A percentile compares a stretch with the other conserved stretches of the same genome.
phyloP scores from a whole-genome alignment of 768 basidiomycete genomes.

The Austroboletus eburneus region DNA sequence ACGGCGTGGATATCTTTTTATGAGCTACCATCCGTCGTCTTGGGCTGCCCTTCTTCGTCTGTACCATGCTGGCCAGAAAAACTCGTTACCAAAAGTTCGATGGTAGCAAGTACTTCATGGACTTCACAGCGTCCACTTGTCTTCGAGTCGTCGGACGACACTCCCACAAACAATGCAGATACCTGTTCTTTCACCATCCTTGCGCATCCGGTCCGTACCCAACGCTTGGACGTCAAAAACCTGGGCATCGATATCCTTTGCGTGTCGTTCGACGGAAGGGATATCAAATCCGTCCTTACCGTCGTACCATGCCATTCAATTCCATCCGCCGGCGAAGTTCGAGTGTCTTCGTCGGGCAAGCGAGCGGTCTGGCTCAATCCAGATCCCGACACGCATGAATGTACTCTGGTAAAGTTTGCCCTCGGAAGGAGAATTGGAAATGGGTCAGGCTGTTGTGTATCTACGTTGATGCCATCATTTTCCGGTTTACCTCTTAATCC shows the following conservation, averaged over 20 bases:
- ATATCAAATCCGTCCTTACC: neutral
- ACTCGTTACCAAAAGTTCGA: conserved; percentile 1
- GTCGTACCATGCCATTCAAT: conserved; percentile 9
- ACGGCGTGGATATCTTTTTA: conserved; percentile 11
- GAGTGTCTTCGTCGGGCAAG: conserved; percentile 15
- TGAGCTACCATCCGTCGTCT: conserved; percentile 12
- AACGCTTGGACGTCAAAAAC: neutral
- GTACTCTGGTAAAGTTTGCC: conserved; percentile 50
- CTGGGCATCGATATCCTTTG: conserved; percentile 4
- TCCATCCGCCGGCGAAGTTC: conserved; percentile 12
- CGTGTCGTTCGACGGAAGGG: conserved; percentile 13
- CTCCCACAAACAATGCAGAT: neutral
- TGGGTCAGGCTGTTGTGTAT: conserved; percentile 5
- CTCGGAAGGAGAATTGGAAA: conserved; percentile 20
- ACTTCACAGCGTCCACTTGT: neutral
- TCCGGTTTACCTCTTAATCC: conserved; percentile 51
- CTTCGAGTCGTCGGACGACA: conserved; percentile 16
- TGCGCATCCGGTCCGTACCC: conserved; percentile 1
- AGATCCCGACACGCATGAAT: conserved; percentile 31
- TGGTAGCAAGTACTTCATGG: conserved; percentile 15
- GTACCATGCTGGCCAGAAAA: conserved; percentile 15
- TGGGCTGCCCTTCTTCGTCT: conserved; percentile 1
- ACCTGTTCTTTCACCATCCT: conserved; percentile 14
- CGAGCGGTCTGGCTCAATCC: conserved; percentile 18
- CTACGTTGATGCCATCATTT: conserved; percentile 41